Percentiles rank a stretch among this genome's conserved stretches.
phyloP scores from a whole-genome alignment of 208 protist genomes.

The Novymonas esmeraldas region DNA sequence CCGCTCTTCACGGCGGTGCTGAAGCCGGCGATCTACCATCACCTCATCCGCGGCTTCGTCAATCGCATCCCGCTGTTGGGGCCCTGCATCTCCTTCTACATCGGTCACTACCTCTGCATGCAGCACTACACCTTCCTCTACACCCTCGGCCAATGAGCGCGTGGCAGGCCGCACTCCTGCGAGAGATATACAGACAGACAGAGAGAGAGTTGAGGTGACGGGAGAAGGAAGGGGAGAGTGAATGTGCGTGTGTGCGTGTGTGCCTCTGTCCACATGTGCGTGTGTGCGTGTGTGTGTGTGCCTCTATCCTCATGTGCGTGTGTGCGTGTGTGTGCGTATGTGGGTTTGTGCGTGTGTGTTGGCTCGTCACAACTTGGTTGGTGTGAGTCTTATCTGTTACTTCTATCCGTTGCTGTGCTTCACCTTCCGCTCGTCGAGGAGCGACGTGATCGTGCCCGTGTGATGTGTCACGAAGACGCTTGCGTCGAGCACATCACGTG shows the following conservation, averaged over 20 bases:
- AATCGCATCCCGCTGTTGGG: constrained; percentile 81
- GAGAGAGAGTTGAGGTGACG: background rate
- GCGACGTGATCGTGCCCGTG: too few relatives aligned
- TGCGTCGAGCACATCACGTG: too few relatives aligned
- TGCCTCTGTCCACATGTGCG: background rate
- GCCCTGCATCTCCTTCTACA: constrained; percentile 59
- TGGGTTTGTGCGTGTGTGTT: too few relatives aligned
- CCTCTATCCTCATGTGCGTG: too few relatives aligned
- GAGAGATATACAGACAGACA: background rate
- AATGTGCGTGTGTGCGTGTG: background rate
- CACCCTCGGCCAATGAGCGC: constrained; percentile 56
- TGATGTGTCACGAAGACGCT: too few relatives aligned
- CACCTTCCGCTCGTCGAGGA: too few relatives aligned
- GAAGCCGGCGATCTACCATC: constrained; percentile 64
- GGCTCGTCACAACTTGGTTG: too few relatives aligned
- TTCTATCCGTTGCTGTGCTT: too few relatives aligned
- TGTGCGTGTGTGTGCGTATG: too few relatives aligned
- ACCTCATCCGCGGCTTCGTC: constrained; percentile 70
- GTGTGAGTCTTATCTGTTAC: too few relatives aligned
- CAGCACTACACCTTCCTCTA: constrained; percentile 91
- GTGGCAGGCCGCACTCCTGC: background rate
- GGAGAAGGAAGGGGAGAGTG: background rate
- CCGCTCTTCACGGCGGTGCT: constrained; percentile 82
- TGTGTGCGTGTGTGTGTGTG: background rate
- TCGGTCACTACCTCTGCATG: constrained; percentile 72